Conservation (phyloP, 768 basidiomycete species). For the Amanita polypyramis region DNA sequence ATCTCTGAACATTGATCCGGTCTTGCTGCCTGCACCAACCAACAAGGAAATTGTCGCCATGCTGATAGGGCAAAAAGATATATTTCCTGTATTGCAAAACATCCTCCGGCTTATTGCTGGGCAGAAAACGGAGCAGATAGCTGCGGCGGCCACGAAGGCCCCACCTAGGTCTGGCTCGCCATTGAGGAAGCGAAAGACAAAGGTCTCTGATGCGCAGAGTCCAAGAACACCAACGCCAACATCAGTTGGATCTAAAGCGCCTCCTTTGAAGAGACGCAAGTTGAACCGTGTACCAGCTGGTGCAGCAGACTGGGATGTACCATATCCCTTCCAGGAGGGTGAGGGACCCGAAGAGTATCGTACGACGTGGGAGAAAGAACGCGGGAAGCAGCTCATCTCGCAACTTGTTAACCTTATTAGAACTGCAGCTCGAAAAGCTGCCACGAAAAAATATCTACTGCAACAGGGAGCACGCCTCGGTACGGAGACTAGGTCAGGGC, state of each 20-base stretch:
- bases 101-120: constrained; percentile 47
- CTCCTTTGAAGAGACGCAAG: constrained; percentile 46
- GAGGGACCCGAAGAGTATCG: constrained; percentile 63
- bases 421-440: constrained; percentile 49
- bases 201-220: neutral
- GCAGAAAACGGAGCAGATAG: constrained; percentile 13
- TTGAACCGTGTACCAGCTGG: constrained; percentile 66
- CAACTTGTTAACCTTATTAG: constrained; percentile 55
- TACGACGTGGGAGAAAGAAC: constrained; percentile 52
- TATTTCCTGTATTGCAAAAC: constrained; percentile 54
- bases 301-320: constrained; percentile 74
- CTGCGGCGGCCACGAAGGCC: neutral
- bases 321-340: constrained; percentile 63
- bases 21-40: constrained; percentile 35
- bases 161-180: constrained; percentile 9
- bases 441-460: constrained; percentile 37
- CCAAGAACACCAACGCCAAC: neutral
- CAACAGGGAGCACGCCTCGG: constrained; percentile 9
- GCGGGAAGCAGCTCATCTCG: constrained; percentile 49
- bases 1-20: constrained; percentile 25
- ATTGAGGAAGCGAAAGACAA: neutral
- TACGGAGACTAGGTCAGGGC: neutral
- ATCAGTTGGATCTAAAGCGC: constrained; percentile 3
- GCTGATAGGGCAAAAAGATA: constrained; percentile 52
- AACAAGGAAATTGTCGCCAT: constrained; percentile 50